A percentile compares a stretch with the other conserved stretches of the same genome.
These are phyloP conservation scores for Zygosaccharomyces kombuchaensis DNA, from an alignment of 805 yeast genomes.

Conservation along the genomic window DNA sequence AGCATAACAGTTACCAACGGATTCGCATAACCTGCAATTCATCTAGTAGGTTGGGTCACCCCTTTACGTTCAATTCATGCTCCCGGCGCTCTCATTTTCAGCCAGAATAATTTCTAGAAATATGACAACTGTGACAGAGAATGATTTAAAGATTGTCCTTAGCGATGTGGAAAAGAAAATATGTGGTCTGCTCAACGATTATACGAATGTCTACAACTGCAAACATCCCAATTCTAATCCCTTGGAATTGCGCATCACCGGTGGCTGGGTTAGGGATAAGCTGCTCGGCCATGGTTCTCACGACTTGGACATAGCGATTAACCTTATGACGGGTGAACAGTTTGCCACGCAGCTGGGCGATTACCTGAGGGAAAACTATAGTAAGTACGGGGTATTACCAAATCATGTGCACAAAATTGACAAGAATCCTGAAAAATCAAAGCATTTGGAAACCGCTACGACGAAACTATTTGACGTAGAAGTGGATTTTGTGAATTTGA, in stretches of 20 bases:
- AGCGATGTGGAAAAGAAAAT: slow-evolving; percentile 26
- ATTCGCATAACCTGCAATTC: background rate
- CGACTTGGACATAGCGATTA: slow-evolving; percentile 90
- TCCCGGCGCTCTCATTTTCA: background rate
- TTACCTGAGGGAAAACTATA: slow-evolving; percentile 40
- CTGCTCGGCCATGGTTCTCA: slow-evolving; percentile 72
- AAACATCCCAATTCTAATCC: slow-evolving; percentile 15
- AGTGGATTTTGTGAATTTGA: slow-evolving; percentile 86
- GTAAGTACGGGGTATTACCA: slow-evolving; percentile 31
- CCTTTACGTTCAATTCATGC: slow-evolving; percentile 1
- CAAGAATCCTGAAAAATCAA: slow-evolving; percentile 90
- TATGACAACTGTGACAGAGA: slow-evolving; percentile 4
- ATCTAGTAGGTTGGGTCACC: background rate
- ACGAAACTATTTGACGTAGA: slow-evolving; percentile 80
- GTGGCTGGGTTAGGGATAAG: slow-evolving; percentile 99
- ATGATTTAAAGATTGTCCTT: slow-evolving; percentile 10
- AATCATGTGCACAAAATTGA: slow-evolving; percentile 72
- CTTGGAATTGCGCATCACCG: slow-evolving; percentile 63
- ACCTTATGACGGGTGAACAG: slow-evolving; percentile 75
- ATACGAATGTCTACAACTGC: slow-evolving; percentile 25
- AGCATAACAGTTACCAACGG: background rate
- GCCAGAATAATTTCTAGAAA: slow-evolving; percentile 1
- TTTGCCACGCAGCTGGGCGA: slow-evolving; percentile 66
- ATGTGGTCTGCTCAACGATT: slow-evolving; percentile 31
- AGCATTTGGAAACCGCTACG: slow-evolving; percentile 95